These are phyloP conservation scores for Arachis monticola DNA, from an alignment of 331 rosid species.

Conservation along the genomic window DNA sequence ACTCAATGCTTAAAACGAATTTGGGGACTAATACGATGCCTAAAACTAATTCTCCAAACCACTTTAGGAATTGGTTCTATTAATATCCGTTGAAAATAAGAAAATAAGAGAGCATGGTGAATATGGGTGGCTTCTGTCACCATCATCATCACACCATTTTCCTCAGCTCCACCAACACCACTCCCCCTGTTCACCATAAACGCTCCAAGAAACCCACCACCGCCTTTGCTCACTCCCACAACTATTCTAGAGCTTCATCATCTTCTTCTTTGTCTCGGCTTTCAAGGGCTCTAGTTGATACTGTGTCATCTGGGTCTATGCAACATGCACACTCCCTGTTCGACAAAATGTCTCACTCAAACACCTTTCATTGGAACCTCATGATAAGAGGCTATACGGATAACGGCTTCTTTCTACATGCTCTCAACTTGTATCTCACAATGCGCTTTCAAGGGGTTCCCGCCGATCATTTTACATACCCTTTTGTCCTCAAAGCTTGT, in stretches of 20 bases:
- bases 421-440: conserved; percentile 47
- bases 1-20: too few relatives aligned
- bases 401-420: conserved; percentile 46
- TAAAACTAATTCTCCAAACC: too few relatives aligned
- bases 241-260: conserved; percentile 7
- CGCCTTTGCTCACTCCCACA: neutral
- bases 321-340: conserved; percentile 60
- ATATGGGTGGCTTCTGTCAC: conserved; percentile 43
- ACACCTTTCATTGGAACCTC: conserved; percentile 54
- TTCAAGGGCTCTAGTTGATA: conserved; percentile 35
- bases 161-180: conserved; percentile 15
- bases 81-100: neutral
- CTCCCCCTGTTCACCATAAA: neutral
- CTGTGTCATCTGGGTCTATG: conserved; percentile 48
- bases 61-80: too few relatives aligned
- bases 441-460: conserved; percentile 56
- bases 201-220: conserved; percentile 30
- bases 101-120: neutral
- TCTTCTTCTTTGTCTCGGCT: conserved; percentile 21
- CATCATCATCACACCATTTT: conserved; percentile 20
- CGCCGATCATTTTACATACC: conserved; percentile 55
- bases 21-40: too few relatives aligned
- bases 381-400: conserved; percentile 55
- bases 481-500: conserved; percentile 59
- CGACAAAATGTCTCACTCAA: conserved; percentile 50